Evolutionary conservation across 2,329 filamentous ascomycete genomes (phyloP).

Genomic region (Tolypocladium inflatum): DNA sequence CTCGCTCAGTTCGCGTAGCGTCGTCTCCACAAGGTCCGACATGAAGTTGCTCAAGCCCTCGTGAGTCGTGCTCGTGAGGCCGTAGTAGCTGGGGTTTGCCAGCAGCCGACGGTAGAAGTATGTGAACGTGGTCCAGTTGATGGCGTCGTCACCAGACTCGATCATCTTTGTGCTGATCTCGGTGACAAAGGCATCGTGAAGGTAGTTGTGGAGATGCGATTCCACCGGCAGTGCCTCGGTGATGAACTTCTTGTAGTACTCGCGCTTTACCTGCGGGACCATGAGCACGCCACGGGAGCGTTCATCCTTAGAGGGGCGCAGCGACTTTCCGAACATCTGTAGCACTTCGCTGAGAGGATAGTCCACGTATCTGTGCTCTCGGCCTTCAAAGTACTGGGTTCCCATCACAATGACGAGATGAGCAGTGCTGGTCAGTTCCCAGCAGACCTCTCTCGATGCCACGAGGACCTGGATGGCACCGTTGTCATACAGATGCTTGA

Average conservation of each 20-base stretch:
- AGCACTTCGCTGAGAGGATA: conserved; percentile 90
- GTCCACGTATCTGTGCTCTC: conserved; percentile 94
- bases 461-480: conserved; percentile 81
- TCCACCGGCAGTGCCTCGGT: conserved; percentile 94
- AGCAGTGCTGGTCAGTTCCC: conserved; percentile 82
- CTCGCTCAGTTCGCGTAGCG: conserved; percentile 80
- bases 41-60: conserved; percentile 90
- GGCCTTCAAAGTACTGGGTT: conserved; percentile 93
- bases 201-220: conserved; percentile 81
- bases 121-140: conserved; percentile 97
- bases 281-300: conserved; percentile 88
- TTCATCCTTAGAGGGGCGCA: conserved; percentile 68
- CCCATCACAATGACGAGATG: conserved; percentile 95
- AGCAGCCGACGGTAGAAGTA: conserved; percentile 95
- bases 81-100: conserved; percentile 95
- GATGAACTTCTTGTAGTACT: conserved; percentile 98
- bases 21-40: conserved; percentile 89
- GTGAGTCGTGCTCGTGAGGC: conserved; percentile 76
- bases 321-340: conserved; percentile 96
- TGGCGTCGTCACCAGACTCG: conserved; percentile 88
- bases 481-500: conserved; percentile 81
- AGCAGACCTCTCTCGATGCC: conserved; percentile 78
- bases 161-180: conserved; percentile 97
- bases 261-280: conserved; percentile 87
- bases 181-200: conserved; percentile 93